These are phyloP conservation scores for Suillus fuscotomentosus DNA, from an alignment of 768 basidiomycete species.

Conservation along the genomic window DNA sequence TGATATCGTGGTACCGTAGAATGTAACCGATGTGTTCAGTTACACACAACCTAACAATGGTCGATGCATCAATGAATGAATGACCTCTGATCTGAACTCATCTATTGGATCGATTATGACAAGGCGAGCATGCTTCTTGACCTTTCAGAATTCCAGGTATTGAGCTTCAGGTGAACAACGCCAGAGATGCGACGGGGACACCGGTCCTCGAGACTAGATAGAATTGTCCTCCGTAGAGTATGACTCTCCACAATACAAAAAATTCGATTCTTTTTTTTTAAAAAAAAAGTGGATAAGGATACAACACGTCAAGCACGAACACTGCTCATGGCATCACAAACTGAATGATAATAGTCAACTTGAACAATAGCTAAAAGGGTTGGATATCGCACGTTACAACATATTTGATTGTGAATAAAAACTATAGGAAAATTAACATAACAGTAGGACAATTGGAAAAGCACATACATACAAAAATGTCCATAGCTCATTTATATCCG, in stretches of 20 bases:
- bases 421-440: not conserved
- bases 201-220: too few relatives aligned
- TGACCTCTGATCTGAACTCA: not conserved
- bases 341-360: not conserved
- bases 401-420: not conserved
- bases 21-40: not conserved
- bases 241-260: too few relatives aligned
- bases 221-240: too few relatives aligned
- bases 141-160: conserved; percentile 14
- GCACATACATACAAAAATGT: not conserved
- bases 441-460: not conserved
- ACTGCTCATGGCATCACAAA: not conserved
- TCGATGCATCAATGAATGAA: not conserved
- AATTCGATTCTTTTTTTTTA: too few relatives aligned
- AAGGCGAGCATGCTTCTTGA: conserved; percentile 9
- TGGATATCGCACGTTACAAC: not conserved
- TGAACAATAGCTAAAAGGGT: not conserved
- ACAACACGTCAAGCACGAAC: not conserved
- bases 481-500: not conserved
- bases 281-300: too few relatives aligned
- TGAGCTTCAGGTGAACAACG: not conserved
- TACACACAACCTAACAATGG: not conserved
- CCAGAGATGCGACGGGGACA: too few relatives aligned
- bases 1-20: not conserved
- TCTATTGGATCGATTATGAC: not conserved